Evolutionary conservation across 345 rosid genomes (phyloP).

Genomic region (Eucalyptus fibrosa): DNA sequence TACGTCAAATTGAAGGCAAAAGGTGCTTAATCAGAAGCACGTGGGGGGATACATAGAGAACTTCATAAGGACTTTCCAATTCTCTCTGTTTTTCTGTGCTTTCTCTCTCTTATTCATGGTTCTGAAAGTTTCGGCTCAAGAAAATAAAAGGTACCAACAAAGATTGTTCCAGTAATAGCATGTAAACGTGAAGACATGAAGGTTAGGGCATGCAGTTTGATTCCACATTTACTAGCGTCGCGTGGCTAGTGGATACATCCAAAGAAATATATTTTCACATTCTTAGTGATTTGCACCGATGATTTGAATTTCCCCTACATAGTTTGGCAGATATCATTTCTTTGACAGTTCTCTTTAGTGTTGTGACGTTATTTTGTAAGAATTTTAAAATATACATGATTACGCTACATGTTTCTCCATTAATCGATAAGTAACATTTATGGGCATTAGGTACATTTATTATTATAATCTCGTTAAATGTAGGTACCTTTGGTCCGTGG

Average conservation of each 20-base stretch:
- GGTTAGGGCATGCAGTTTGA: background rate
- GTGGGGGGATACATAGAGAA: background rate
- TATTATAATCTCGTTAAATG: background rate
- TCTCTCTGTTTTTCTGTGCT: background rate
- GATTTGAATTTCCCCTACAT: background rate
- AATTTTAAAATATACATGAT: background rate
- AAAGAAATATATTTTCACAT: background rate
- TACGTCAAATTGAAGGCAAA: conserved; percentile 4
- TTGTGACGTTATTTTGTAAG: background rate
- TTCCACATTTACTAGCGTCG: background rate
- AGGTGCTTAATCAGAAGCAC: background rate
- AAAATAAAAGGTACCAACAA: background rate
- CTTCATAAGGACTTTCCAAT: background rate
- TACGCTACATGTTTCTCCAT: background rate
- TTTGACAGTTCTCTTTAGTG: background rate
- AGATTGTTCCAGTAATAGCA: background rate
- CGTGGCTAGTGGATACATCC: background rate
- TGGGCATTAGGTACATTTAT: background rate
- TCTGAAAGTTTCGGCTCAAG: background rate
- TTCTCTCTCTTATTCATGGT: background rate
- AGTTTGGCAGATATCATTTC: background rate
- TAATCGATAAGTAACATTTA: background rate
- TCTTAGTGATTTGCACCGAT: background rate
- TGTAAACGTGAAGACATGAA: background rate
- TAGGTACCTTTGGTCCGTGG: background rate